Evolutionary conservation across 306 rosid genomes (phyloP), one percentile per base, ranked within the genome.

Genomic region (Acmispon strigosus): DNA sequence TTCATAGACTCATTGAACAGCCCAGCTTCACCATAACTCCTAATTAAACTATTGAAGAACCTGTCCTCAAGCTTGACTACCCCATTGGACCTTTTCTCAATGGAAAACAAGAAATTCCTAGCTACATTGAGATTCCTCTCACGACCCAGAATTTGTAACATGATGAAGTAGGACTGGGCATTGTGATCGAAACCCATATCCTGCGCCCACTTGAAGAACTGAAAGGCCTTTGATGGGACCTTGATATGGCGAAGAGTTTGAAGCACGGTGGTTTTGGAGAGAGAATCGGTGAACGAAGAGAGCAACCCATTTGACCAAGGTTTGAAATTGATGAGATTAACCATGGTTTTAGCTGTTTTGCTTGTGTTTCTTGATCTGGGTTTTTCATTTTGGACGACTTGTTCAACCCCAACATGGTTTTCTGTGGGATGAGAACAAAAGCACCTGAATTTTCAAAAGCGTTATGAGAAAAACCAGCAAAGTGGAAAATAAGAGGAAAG

Each of bases 41-140:
- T 78, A 43, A 92, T 87, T 44, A 92, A 86, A 86, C 86, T 83
- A 75, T 92, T 87, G 66, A 92, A 89, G 79, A 89, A 89, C 15
- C 76, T 74, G 29, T 87, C 96, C 20, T 83, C 82, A 4, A 92
- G 90, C 76, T 87, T 89, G 19, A 92, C 94, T 0, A 45, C 73
- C 13, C 96, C 92, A 59, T 73, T 56, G 47, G 96, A 92, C 59
- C 70, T 76, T 57, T 62, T 85, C 69, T 87, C 89, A 17, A 89
- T 87, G 1, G 98, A 92, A 52, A 86, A 87, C 50, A 92, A 48
- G 9, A 92, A 86, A 78, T 89, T 89, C 17, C 98, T 66, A 15
- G 98, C 96, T 0, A 71, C 79, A 57, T 89, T 92, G 55, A 89
- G 90, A 78, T 81, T 84, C 65, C 88, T 76, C 15, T 62, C 34